Evolutionary conservation across 495 filamentous ascomycete genomes (phyloP), one percentile per base, ranked within the genome.

Genomic region (Poronia punctata): DNA sequence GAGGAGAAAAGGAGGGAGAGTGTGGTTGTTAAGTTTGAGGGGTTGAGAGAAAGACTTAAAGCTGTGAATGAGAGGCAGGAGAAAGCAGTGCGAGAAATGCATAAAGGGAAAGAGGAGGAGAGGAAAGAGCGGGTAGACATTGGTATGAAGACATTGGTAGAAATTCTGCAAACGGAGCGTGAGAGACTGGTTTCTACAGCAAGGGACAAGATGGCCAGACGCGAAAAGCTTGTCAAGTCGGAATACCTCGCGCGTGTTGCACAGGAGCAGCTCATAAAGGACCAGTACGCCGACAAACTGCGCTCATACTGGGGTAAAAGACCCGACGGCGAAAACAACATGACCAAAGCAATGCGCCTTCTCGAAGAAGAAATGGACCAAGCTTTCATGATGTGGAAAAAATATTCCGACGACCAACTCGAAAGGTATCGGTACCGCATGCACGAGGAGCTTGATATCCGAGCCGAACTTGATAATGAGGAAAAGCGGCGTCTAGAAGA

Each of bases 241-340:
- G 62, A 66, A 10, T 59, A 48, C 28, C 28, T 24, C 4, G 33
- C 48, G 15, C 57, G 63, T 4, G 45, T 43, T 10, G 44, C 38
- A 1, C 43, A 49, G 33, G 60, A 66, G 45, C 37, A 41, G 10
- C 40, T 31, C 6, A 46, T 65, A 12, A 64, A 64, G 46, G 50
- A 59, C 3, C 48, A 57, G 38, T 68, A 68, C 37, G 37, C 44
- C 1, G 25, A 17, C 2, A 36, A 45, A 17, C 48, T 64, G 20
- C 32, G 33, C 21, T 21, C n/a, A 12, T 64, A 56, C 25, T 67
- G 59, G 57, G 37, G 24, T 22, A 24, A 32, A 4, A 54, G 51
- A 25, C n/a, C 20, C 15, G 53, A 48, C 8, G 46, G 53, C 16
- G 48, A 59, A 2, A 40, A 37, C 14, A 48, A n/a, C n/a, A n/a